Evolutionary conservation across 345 rosid species (phyloP), one percentile per base, ranked within the genome.

Genomic region (Chamaenerion angustifolium): DNA sequence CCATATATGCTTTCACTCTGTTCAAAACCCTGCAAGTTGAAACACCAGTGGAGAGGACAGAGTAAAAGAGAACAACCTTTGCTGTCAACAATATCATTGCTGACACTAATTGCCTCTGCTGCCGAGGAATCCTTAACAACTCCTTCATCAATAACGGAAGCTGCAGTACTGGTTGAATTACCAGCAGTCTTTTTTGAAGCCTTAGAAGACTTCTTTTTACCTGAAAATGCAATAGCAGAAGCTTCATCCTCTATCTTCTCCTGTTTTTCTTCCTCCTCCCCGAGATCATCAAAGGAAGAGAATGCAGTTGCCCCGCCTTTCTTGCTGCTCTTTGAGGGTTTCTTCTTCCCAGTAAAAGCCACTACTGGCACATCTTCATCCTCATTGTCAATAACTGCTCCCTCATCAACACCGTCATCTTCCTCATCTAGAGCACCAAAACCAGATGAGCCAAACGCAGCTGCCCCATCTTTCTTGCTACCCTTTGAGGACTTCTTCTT

Each of bases 61-160:
- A 79, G 56, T 12, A 41, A 61, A 0, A 60, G 44, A 14, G 8
- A 35, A 41, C 47, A 56, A 66, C 76, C 78, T 13, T 76, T 87
- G 19, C 62, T 68, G 35, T 71, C 75, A 6, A 19, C 19, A 7
- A 56, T 25, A 40, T 58, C 71, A 46, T 64, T 71, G 45, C 44
- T 48, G 40, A 51, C 46, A 43, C 44, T 61, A 42, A 56, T n/a
- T 16, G 62, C 48, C 44, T 58, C 73, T 49, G 75, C 46, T 42
- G 60, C 45, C 41, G 72, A 66, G 53, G 57, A 67, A 6, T 68
- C 76, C 9, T 58, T 67, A 52, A 66, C 79, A 43, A 71, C 66
- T 23, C 64, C 81, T 19, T 74, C 93, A 57, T 76, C 82, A 45
- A 73, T 69, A 40, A 82, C 65, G 54, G 71, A 72, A 23, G 78